Base-by-base conservation (phyloP, 805 yeast species). In the Brettanomyces sp. region DNA sequence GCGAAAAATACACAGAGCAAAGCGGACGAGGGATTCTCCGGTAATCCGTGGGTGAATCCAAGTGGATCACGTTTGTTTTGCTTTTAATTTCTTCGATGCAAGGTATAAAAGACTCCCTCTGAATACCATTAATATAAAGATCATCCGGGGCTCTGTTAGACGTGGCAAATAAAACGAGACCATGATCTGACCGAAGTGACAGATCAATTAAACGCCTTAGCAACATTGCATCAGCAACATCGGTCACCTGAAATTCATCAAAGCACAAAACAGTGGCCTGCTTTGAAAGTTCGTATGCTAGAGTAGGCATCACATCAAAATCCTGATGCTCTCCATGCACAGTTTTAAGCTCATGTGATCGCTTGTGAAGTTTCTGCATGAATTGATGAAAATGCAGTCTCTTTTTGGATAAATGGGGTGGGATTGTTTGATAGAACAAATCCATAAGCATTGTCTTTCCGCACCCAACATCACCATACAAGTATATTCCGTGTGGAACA, bases 371-470 rank as follows among this genome's bases (percentile, higher is more conserved):
- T 54, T 80, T 77, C 61, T 93, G 98, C 97, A 93, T 93, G 63
- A 93, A 93, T 55, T 89, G 95, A 64, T 93, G 99, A 71, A 93
- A 93, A 64, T 93, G 99, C 41, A 91, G 71, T 52, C 99, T 73
- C 55, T 72, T 75, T 57, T 89, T 88, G 11, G 91, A 75, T 48
- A 93, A 68, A 59, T 84, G 86, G 0, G 64, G 44, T 0, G 98
- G 97, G 14, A 91, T 75, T 0, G 96, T 87, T 21, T 77, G 70
- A 65, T 90, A 93, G 57, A 93, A 93, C 53, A 93, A 70, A 64
- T 93, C 98, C 98, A 93, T 91, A 49, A 93, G 70, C 97, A 93
- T 91, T 6, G 99, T 93, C 60, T 93, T 91, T 4, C 99, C 99
- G 64, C 98, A 90, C 2, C 99, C 99, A 39, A 93, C 99, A 63